Base-by-base conservation (phyloP, 2,329 filamentous ascomycete species). In the Claviceps capensis region DNA sequence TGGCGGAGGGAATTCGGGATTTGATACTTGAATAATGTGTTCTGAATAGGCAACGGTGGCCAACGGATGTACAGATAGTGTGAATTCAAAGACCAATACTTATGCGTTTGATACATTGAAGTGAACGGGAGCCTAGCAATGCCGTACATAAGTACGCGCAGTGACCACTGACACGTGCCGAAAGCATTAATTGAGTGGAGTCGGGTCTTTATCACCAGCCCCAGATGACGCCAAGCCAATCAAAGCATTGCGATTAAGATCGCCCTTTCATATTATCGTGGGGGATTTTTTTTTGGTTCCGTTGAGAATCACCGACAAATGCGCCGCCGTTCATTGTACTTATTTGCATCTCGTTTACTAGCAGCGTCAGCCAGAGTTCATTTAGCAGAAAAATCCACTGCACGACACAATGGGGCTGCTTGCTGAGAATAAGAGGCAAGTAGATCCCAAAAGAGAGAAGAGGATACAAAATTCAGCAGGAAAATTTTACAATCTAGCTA, bases 381-480 rank as follows among this genome's bases (percentile, higher is more conserved):
- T 19, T 48, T 36, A 4, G 38, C 44, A 45, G 38, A 19, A 30
- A 50, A 23, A 37, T 46, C 40, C 17, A 23, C 23, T 30, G 5
- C 51, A 49, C 56, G 51, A 50, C 57, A 61, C 56, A 34, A 69
- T 69, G 66, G 67, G 67, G 38, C 61, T 69, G 37, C 63, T 69
- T 43, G 63, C 64, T 49, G 66, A 68, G 52, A 61, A 60, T 16
- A 67, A 65, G 54, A 67, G 54, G 67, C 67, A 61, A 60, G 11
- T 23, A 2, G 8, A 14, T 11, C 19, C 26, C 13, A 43, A 16
- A 37, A 46, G 38, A 6, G 22, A 46, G 19, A 23, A 37, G n/a
- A 45, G 14, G 17, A 22, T 44, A 23, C 13, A 23, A 23, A 23
- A 23, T 6, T 2, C 30, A 46, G 26, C 2, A 37, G 36, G 19